These are phyloP conservation scores for Yamadazyma buinensis DNA, from an alignment of 1,139 yeast species.

Conservation along the genomic window DNA sequence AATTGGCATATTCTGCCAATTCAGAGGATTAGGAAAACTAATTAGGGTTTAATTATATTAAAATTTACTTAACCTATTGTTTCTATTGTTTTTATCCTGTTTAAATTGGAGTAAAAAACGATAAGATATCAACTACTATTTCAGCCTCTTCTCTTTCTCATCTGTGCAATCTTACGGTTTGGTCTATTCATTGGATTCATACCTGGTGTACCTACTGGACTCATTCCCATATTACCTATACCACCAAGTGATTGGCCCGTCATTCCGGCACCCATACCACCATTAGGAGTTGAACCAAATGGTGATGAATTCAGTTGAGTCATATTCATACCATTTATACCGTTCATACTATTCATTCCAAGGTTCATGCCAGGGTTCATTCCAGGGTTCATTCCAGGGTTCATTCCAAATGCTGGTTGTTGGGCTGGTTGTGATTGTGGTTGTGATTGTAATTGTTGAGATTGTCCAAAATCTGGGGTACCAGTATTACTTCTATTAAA, in stretches of 20 bases:
- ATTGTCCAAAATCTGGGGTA: constrained; percentile 12
- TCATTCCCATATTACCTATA: constrained; percentile 3
- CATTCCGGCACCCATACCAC: neutral
- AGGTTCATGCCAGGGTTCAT: neutral
- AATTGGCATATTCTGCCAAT: too few species aligned
- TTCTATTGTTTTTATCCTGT: too few species aligned
- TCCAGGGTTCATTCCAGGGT: neutral
- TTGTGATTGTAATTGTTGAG: neutral
- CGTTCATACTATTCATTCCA: neutral
- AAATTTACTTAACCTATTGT: too few species aligned
- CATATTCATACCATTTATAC: constrained; percentile 2
- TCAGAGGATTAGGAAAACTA: too few species aligned
- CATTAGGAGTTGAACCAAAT: neutral
- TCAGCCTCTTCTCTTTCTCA: constrained; percentile 25
- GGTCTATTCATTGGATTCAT: constrained; percentile 13
- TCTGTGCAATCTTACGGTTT: constrained; percentile 26
- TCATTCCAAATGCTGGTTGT: neutral
- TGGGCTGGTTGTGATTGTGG: neutral
- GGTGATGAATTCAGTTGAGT: neutral
- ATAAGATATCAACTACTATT: too few species aligned
- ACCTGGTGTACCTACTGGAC: constrained; percentile 13
- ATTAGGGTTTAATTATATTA: too few species aligned
- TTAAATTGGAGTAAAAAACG: too few species aligned
- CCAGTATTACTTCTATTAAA: constrained; percentile 11
- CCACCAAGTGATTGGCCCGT: too few species aligned